Conservation (phyloP, 2,329 filamentous ascomycete species). For the Sporothrix brasiliensis region DNA sequence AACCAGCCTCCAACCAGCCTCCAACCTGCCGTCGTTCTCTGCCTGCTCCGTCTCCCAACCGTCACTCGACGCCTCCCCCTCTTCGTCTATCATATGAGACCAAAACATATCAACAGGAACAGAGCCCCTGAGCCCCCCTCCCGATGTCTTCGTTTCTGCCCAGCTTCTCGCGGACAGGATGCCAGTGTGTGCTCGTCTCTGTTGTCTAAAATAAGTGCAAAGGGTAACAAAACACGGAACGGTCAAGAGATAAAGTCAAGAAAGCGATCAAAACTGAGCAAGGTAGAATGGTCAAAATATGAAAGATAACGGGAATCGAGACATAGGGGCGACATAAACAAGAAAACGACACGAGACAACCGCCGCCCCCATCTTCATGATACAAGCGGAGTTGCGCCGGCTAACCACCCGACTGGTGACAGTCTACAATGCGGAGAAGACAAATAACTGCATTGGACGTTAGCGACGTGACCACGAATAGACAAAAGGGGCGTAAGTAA, state of each 20-base stretch:
- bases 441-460: constrained; percentile 42
- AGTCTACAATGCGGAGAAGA: constrained; percentile 38
- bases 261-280: constrained; percentile 12
- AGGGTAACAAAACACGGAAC: background rate
- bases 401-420: background rate
- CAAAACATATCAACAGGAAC: background rate
- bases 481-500: background rate
- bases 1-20: constrained; percentile 13
- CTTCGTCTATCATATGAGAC: constrained; percentile 10
- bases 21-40: background rate
- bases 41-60: background rate
- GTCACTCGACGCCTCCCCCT: constrained; percentile 3
- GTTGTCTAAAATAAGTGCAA: constrained; percentile 15
- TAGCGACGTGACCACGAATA: constrained; percentile 32
- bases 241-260: constrained; percentile 23
- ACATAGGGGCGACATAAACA: constrained; percentile 14
- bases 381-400: background rate
- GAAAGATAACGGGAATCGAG: constrained; percentile 20
- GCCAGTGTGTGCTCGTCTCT: constrained; percentile 22
- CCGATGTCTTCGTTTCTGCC: constrained; percentile 16
- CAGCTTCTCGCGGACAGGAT: constrained; percentile 14
- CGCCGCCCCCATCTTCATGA: constrained; percentile 21
- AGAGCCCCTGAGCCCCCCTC: background rate
- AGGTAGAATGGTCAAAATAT: constrained; percentile 9
- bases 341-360: constrained; percentile 23